Base-by-base conservation (phyloP, 768 basidiomycete species). In the Pleurotus citrinopileatus region DNA sequence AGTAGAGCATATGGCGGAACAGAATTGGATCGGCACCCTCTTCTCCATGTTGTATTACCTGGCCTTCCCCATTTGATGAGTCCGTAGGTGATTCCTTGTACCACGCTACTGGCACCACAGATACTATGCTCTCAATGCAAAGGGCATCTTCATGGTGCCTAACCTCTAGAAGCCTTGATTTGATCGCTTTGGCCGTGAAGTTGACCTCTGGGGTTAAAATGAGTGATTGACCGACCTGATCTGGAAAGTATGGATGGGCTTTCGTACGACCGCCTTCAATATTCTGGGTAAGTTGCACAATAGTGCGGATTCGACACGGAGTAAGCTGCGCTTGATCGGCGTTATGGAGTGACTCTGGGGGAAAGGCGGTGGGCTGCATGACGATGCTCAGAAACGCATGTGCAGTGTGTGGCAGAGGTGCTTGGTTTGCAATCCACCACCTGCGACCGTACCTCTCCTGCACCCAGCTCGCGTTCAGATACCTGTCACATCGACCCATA, bases 391-490 rank as follows among this genome's bases (percentile, higher is more conserved):
- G 80, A 67, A 93, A 93, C 3, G 89, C 72, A 62, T 94, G 87
- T 0, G 80, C 75, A 0, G 91, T 90, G 44, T 72, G 64, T 3
- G 77, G 81, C 28, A 92, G 69, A 0, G 93, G 91, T 0, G 92
- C 93, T 64, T 94, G 92, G 0, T 89, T 79, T 2, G 91, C 90
- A 55, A 94, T 88, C 88, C 91, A 92, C 82, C 82, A 85, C 61
- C 84, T 88, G 27, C 77, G 77, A 5, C 92, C 89, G 46, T 73
- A 78, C 23, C 75, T 69, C 63, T 94, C 93, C 42, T 78, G 73
- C n/a, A 94, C 84, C 87, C 91, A 94, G 62, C 80, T 91, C 12
- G 87, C 93, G 61, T 95, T 94, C 29, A 95, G 65, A 66, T 94
- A 95, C 44, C 80, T 70, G 10, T 78, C 78, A 17, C 62, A 54